These are phyloP conservation scores for Peronospora belbahrii DNA, from an alignment of 352 stramenopile species.

Conservation along the genomic window DNA sequence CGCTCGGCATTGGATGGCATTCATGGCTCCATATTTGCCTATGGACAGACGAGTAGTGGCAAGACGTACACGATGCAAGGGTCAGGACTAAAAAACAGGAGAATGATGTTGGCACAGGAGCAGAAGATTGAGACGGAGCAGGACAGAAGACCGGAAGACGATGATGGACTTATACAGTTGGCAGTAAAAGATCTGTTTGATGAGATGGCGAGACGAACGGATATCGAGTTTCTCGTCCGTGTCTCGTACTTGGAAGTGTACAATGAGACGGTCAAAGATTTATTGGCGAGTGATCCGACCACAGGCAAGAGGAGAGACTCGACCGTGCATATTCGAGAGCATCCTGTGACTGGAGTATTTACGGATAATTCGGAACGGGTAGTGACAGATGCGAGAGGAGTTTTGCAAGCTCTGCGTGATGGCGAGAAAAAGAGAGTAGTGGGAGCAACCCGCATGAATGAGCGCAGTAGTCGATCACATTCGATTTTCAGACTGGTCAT, in stretches of 20 bases:
- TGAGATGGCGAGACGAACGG: conserved; percentile 35
- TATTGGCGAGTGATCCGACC: conserved; percentile 43
- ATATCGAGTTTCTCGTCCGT: conserved; percentile 82
- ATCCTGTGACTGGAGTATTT: conserved; percentile 44
- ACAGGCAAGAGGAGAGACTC: conserved; percentile 17
- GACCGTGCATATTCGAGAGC: conserved; percentile 35
- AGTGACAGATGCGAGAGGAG: conserved; percentile 30
- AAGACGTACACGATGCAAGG: conserved; percentile 79
- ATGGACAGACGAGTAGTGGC: conserved; percentile 76
- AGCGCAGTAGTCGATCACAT: conserved; percentile 48
- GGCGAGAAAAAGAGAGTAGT: conserved; percentile 37
- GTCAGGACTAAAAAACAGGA: conserved; percentile 10
- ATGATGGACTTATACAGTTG: conserved; percentile 35
- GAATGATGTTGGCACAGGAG: conserved; percentile 8
- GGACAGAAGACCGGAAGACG: conserved; percentile 20
- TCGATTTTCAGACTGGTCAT: conserved; percentile 41
- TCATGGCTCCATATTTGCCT: conserved; percentile 80
- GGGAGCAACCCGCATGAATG: conserved; percentile 46
- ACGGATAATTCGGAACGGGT: conserved; percentile 40
- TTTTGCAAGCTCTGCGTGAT: conserved; percentile 32
- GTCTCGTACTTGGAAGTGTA: conserved; percentile 98
- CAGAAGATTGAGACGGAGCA: conserved; percentile 24
- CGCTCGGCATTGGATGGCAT: conserved; percentile 61
- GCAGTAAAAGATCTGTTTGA: conserved; percentile 47
- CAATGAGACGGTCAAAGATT: conserved; percentile 93